These are phyloP conservation scores for Neurospora tetraspora DNA, from an alignment of 495 filamentous ascomycete genomes.

Conservation along the genomic window DNA sequence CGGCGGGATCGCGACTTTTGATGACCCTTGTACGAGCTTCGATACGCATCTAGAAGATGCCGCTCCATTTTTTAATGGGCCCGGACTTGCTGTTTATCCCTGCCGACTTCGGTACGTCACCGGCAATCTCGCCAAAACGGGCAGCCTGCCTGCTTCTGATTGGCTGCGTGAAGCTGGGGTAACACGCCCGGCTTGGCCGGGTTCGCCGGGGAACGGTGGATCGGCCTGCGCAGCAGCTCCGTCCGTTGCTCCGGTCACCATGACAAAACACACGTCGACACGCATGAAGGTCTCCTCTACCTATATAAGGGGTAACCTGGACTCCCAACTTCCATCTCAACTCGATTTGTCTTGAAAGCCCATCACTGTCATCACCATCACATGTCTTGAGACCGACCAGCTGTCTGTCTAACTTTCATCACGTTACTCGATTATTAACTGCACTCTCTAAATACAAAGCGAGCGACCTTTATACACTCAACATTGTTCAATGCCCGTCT, in stretches of 20 bases:
- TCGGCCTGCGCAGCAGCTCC: not conserved
- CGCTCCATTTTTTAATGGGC: conserved; percentile 17
- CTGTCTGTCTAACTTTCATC: not conserved
- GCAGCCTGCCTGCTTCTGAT: conserved; percentile 2
- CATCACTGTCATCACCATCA: not conserved
- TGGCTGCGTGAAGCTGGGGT: conserved; percentile 1
- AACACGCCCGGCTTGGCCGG: not conserved
- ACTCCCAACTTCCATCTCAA: not conserved
- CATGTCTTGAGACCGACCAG: not conserved
- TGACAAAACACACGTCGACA: not conserved
- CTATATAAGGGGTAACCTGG: not conserved
- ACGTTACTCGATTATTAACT: not conserved
- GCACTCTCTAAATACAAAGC: not conserved
- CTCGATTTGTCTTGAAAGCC: not conserved
- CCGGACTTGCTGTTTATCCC: conserved; percentile 11
- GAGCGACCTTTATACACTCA: not conserved
- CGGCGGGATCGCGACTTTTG: not conserved
- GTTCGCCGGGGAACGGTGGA: conserved; percentile 1
- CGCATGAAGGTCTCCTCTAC: not conserved
- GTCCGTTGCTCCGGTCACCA: not conserved
- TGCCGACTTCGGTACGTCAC: conserved; percentile 1
- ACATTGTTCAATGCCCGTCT: not conserved
- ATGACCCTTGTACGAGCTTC: conserved; percentile 14
- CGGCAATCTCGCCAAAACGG: not conserved
- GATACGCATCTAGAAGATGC: conserved; percentile 22